These are phyloP conservation scores for Codiaeum variegatum DNA, from an alignment of 441 rosid species.

Conservation along the genomic window DNA sequence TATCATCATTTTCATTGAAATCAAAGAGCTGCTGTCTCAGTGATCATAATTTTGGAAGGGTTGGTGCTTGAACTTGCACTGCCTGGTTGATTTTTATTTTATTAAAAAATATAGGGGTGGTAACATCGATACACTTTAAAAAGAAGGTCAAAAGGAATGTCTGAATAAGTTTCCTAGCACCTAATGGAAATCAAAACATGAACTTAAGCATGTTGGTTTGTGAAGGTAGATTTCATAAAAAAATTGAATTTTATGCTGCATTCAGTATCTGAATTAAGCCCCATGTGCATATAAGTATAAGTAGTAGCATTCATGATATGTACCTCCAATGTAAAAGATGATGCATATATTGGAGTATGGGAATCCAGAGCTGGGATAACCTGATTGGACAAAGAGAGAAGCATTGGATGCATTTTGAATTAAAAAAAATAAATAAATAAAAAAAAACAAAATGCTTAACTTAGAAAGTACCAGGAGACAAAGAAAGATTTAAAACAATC, in stretches of 20 bases:
- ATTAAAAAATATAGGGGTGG: not conserved
- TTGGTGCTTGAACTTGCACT: slow-evolving; percentile 6
- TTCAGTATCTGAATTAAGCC: not conserved
- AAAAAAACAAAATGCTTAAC: slow-evolving; percentile 7
- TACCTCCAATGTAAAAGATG: slow-evolving; percentile 99
- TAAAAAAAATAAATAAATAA: not conserved
- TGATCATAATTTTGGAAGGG: not conserved
- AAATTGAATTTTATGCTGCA: not conserved
- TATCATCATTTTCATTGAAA: slow-evolving; percentile 8
- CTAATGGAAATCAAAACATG: not conserved
- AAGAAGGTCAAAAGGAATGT: not conserved
- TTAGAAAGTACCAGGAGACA: not conserved
- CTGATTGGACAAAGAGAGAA: slow-evolving; percentile 40
- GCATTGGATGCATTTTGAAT: not conserved
- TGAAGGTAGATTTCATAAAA: not conserved
- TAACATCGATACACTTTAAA: slow-evolving; percentile 16
- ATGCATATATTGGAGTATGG: slow-evolving; percentile 77
- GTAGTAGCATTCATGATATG: slow-evolving; percentile 11
- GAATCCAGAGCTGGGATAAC: slow-evolving; percentile 90
- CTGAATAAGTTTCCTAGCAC: not conserved
- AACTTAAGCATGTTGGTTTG: slow-evolving; percentile 6
- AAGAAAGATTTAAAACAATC: not conserved
- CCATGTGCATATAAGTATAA: not conserved
- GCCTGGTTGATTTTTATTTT: not conserved
- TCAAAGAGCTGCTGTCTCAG: slow-evolving; percentile 2